These are phyloP conservation scores for Zea luxurians DNA, from an alignment of 176 grass and related monocot genomes.

Conservation along the genomic window DNA sequence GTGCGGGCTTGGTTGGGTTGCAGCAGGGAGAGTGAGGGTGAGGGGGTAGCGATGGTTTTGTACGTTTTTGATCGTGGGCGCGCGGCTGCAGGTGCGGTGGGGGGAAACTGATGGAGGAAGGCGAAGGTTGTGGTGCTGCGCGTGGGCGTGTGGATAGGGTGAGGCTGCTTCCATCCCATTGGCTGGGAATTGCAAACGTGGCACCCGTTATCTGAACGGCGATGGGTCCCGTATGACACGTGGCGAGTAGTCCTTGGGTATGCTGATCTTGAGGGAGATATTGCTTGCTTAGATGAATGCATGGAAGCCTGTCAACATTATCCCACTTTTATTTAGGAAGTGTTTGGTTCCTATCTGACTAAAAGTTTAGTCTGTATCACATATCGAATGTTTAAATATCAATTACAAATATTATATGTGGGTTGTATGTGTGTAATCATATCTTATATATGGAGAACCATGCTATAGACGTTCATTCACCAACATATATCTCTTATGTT, in stretches of 20 bases:
- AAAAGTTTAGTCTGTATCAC: no score
- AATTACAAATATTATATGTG: no score
- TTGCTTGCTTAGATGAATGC: not conserved
- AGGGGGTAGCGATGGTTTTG: constrained; percentile 36
- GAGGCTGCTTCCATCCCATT: constrained; percentile 70
- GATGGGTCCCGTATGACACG: constrained; percentile 20
- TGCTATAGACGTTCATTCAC: no score
- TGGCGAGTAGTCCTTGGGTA: constrained; percentile 6
- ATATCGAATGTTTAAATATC: no score
- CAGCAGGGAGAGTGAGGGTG: not conserved
- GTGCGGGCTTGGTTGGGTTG: not conserved
- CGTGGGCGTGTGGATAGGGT: constrained; percentile 92
- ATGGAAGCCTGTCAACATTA: not conserved
- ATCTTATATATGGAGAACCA: no score
- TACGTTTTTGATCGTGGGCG: constrained; percentile 34
- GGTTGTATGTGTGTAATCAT: no score
- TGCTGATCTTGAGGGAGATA: constrained; percentile 1
- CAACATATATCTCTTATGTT: no score
- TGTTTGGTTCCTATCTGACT: no score
- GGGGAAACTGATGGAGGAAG: not conserved
- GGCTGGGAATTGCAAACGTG: constrained; percentile 29
- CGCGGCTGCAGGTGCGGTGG: constrained; percentile 4
- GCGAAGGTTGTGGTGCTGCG: constrained; percentile 28
- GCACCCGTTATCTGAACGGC: constrained; percentile 37
- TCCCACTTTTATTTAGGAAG: not conserved